These are phyloP conservation scores for Leccinum imitatum DNA, from an alignment of 768 basidiomycete genomes.

Conservation along the genomic window DNA sequence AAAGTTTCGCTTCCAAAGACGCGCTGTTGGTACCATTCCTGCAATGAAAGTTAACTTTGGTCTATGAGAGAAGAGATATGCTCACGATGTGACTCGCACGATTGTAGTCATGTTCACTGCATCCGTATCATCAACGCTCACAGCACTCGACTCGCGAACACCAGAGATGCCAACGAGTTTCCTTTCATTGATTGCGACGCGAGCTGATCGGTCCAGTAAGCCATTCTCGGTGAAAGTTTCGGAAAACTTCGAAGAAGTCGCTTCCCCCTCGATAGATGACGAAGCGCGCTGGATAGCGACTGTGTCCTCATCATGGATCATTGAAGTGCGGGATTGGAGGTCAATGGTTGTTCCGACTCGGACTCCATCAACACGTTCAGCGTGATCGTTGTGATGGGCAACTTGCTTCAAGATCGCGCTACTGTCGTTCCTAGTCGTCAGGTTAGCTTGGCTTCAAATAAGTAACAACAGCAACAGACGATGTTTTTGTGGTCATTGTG, in stretches of 20 bases:
- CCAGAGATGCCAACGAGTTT: not conserved
- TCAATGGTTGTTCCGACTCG: not conserved
- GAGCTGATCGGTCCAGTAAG: not conserved
- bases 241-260: not conserved
- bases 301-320: not conserved
- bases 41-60: not conserved
- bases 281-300: not conserved
- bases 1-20: not conserved
- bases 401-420: not conserved
- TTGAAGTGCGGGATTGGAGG: not conserved
- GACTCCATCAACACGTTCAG: not conserved
- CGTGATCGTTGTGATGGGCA: not conserved
- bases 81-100: not conserved
- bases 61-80: not conserved
- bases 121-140: not conserved
- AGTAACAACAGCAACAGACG: conserved; percentile 6
- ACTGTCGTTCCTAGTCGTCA: not conserved
- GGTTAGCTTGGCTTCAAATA: not conserved
- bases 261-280: not conserved
- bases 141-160: not conserved
- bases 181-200: not conserved
- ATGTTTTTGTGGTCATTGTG: not conserved
- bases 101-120: not conserved
- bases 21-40: not conserved
- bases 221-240: not conserved